Base-by-base conservation (phyloP, 1,284 basidiomycete species). In the Athelia psychrophila region DNA sequence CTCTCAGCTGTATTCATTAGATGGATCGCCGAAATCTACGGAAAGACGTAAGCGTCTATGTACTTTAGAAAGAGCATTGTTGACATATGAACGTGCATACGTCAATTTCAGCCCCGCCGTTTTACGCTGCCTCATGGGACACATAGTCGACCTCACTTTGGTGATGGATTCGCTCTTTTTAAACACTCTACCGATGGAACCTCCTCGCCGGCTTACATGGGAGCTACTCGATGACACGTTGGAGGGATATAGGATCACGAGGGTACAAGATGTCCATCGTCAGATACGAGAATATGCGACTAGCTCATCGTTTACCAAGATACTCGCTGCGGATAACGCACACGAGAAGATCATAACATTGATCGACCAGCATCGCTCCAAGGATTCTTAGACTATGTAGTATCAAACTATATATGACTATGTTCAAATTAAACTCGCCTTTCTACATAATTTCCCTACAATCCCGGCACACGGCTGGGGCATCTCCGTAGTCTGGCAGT, bases 41-140 rank as follows among this genome's bases (percentile, higher is more conserved):
- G 6, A 5, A 42, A 22, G n/a, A 8, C 38, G 38, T 25, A 13
- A 27, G 44, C 44, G 15, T 49, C 36, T n/a, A 18, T 32, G 19
- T 30, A n/a, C 30, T 44, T 18, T 35, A 16, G 3, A 47, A 30
- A 27, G 18, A 27, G 25, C 35, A 36, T 20, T 15, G 9, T 22
- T 22, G 20, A 9, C 38, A 16, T 9, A 10, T 35, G 10, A 35
- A 10, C 33, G n/a, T n/a, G n/a, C n/a, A n/a, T n/a, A n/a, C n/a
- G 36, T 22, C 20, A 33, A 25, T 47, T 32, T 44, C 44, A 56
- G 56, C 10, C 56, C 56, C 18, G 53, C 48, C 33, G 46, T 44
- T 10, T 51, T 58, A 25, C 57, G 57, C 30, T 58, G 51, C 25
- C 48, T 58, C 40, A 57, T 58, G 53, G 57, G 44, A 2, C 56